Conservation (phyloP, 176 grass and related monocot species). For the Raddia distichophylla region DNA sequence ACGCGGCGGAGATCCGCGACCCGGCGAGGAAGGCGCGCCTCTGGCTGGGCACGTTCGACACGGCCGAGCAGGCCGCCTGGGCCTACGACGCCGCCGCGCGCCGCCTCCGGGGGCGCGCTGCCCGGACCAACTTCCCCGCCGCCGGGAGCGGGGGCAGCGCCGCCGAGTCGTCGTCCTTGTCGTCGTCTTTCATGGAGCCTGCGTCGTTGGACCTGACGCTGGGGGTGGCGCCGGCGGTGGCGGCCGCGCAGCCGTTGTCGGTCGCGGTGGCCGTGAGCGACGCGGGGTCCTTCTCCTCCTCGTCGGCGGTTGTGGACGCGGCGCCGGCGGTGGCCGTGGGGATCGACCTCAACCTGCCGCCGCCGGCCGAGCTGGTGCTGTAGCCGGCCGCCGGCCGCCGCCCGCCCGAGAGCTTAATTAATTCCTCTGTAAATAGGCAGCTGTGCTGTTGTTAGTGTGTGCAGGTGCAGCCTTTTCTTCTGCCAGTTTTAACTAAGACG, state of each 20-base stretch:
- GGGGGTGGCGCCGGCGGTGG: conserved; percentile 12
- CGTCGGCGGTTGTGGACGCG: too few species aligned
- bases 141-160: conserved; percentile 50
- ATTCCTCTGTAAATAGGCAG: too few species aligned
- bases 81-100: conserved; percentile 61
- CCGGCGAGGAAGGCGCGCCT: conserved; percentile 63
- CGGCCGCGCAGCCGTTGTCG: conserved; percentile 37
- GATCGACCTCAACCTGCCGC: too few species aligned
- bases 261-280: conserved; percentile 34
- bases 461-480: too few species aligned
- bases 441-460: too few species aligned
- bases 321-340: too few species aligned
- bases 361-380: too few species aligned
- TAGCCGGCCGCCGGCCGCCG: too few species aligned
- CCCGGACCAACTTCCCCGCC: conserved; percentile 69
- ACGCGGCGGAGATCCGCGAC: conserved; percentile 79
- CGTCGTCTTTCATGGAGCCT: neutral
- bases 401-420: too few species aligned
- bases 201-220: conserved; percentile 48
- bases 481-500: too few species aligned
- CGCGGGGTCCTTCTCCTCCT: too few species aligned
- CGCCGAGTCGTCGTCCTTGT: conserved; percentile 51
- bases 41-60: conserved; percentile 84
- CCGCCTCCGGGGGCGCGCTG: conserved; percentile 65
- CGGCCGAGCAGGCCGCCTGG: neutral